Conservation (phyloP, 441 rosid species). For the Populus hybrid region DNA sequence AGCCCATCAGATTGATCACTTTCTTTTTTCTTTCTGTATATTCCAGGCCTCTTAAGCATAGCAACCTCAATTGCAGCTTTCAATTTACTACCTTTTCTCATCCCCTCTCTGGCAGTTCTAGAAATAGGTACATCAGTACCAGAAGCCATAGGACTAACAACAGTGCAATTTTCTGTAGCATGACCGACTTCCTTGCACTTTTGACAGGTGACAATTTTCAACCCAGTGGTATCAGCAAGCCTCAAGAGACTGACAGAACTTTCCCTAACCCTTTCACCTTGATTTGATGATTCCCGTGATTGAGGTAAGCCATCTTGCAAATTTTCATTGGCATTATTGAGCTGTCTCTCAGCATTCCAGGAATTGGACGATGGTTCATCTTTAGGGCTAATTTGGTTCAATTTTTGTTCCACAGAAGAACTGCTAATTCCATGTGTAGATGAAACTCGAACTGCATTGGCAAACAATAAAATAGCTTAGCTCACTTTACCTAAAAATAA, state of each 20-base stretch:
- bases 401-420: constrained; percentile 45
- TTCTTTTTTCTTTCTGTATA: constrained; percentile 57
- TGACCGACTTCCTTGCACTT: constrained; percentile 63
- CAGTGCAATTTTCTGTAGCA: constrained; percentile 48
- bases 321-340: constrained; percentile 41
- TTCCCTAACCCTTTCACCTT: constrained; percentile 55
- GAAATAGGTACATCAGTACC: constrained; percentile 45
- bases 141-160: constrained; percentile 39
- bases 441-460: constrained; percentile 47
- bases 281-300: constrained; percentile 51
- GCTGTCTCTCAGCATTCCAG: constrained; percentile 46
- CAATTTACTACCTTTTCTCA: constrained; percentile 51
- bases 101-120: constrained; percentile 50
- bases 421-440: constrained; percentile 32
- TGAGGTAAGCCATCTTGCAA: constrained; percentile 49
- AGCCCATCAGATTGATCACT: constrained; percentile 49
- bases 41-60: constrained; percentile 69
- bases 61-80: constrained; percentile 86
- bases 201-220: constrained; percentile 41
- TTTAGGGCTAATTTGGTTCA: constrained; percentile 45
- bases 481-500: constrained; percentile 11
- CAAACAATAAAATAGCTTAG: constrained; percentile 17
- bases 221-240: constrained; percentile 35
- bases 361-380: constrained; percentile 65
- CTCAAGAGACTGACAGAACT: constrained; percentile 40